Conservation (phyloP, 306 rosid species). For the Inga leiocalycina region DNA sequence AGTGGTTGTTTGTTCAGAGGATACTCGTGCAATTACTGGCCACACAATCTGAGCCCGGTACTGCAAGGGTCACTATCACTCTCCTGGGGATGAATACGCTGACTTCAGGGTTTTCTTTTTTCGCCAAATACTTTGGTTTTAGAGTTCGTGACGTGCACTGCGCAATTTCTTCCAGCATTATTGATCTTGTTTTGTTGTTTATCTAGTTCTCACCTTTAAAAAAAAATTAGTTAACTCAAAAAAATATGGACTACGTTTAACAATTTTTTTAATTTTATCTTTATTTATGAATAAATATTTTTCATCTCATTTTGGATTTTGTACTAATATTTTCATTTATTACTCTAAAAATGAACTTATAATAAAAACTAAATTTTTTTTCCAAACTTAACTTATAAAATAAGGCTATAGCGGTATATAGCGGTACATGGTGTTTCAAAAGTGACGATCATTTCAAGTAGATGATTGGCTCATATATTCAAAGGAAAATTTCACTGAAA, state of each 20-base stretch:
- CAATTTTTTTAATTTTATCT: no score
- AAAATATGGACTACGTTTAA: no score
- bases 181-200: not conserved
- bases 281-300: no score
- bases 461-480: not conserved
- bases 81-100: not conserved
- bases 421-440: not conserved
- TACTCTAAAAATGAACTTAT: no score
- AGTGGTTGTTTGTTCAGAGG: conserved; percentile 26
- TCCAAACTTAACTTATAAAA: no score
- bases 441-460: not conserved
- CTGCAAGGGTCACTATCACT: not conserved
- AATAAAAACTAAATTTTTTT: no score
- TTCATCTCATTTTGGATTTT: no score
- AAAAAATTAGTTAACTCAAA: no score
- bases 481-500: no score
- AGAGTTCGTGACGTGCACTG: not conserved
- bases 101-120: not conserved
- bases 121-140: not conserved
- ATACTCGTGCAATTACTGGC: conserved; percentile 25
- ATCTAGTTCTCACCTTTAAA: no score
- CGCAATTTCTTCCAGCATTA: not conserved
- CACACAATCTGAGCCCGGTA: conserved; percentile 27
- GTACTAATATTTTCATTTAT: no score
- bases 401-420: no score